Evolutionary conservation across 2,329 filamentous ascomycete species (phyloP).

Genomic region (Clonostachys rhizophaga): DNA sequence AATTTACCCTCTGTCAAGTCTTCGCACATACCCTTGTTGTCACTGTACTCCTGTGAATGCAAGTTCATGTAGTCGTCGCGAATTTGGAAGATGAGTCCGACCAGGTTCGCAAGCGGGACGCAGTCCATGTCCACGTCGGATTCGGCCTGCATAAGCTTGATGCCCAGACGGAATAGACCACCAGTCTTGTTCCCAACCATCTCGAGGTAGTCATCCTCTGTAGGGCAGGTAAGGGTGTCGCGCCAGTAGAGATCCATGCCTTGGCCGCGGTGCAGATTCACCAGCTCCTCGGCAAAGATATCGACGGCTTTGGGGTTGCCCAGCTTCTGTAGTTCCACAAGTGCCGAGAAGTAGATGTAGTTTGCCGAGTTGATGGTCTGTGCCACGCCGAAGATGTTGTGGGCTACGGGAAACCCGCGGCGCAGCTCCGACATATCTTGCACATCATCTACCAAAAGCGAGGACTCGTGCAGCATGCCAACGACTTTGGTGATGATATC

Average conservation of each 20-base stretch:
- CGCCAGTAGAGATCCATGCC: constrained; percentile 92
- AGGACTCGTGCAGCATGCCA: constrained; percentile 82
- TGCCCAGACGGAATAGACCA: constrained; percentile 76
- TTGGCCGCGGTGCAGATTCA: constrained; percentile 82
- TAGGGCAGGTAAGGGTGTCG: constrained; percentile 77
- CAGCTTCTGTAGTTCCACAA: constrained; percentile 70
- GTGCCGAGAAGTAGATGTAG: constrained; percentile 79
- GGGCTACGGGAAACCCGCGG: constrained; percentile 75
- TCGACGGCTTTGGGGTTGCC: constrained; percentile 61
- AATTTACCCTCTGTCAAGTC: constrained; percentile 97
- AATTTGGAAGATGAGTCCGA: constrained; percentile 87
- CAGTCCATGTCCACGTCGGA: constrained; percentile 57
- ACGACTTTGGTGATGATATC: constrained; percentile 74
- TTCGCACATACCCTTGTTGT: constrained; percentile 92
- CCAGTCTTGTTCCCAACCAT: constrained; percentile 93
- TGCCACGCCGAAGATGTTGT: constrained; percentile 78
- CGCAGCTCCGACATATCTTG: constrained; percentile 76
- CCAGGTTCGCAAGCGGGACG: constrained; percentile 77
- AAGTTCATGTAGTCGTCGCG: constrained; percentile 94
- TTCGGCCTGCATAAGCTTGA: constrained; percentile 86
- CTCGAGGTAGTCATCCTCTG: constrained; percentile 86
- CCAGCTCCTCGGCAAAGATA: constrained; percentile 76
- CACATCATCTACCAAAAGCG: constrained; percentile 81
- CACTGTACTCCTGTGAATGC: constrained; percentile 65
- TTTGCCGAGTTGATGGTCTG: constrained; percentile 91